Evolutionary conservation across 192 early-diverging fungal genomes (phyloP), one percentile per base, ranked within the genome.

Genomic region (Coemansia sp.): DNA sequence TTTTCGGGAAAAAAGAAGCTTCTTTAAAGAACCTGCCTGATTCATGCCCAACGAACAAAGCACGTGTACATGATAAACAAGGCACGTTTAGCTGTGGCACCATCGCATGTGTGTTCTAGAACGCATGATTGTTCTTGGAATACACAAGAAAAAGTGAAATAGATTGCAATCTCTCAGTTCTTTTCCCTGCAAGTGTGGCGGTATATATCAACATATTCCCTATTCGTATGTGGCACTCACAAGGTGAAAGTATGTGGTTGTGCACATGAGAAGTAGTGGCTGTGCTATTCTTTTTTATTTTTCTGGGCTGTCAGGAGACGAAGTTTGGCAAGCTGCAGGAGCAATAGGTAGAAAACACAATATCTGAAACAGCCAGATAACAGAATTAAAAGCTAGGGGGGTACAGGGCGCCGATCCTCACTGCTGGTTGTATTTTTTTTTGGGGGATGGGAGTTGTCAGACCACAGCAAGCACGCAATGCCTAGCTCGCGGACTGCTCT

Each of bases 401-500:
- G 13, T 6, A 59, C 29, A 59, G 36, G 55, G 55, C 29, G 55
- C 5, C 55, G 55, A 59, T 59, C 55, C 55, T 36, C 31, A 6
- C 33, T 34, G 55, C 9, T 51, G 47, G 20, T 31, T 16, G 29
- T 36, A 16, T 59, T 59, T 59, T 31, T n/a, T n/a, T n/a, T n/a
- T n/a, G 55, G 31, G 55, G 16, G 55, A 2, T 16, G 55, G 29
- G 31, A 34, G 27, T 31, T 55, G 52, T 27, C 52, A 55, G 52
- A 55, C 52, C 52, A 31, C 27, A 27, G 27, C 52, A 31, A 55
- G 24, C 52, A 55, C 52, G 52, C 52, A 55, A 29, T 31, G 52
- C 52, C 27, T 12, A 15, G 52, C 55, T 51, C 47, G 31, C 55
- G 31, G 55, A 59, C 55, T 59, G 55, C 55, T 59, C 24, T 59